Evolutionary conservation across 2,329 filamentous ascomycete species (phyloP), one percentile per base, ranked within the genome.

Genomic region (Diaporthe batatas): DNA sequence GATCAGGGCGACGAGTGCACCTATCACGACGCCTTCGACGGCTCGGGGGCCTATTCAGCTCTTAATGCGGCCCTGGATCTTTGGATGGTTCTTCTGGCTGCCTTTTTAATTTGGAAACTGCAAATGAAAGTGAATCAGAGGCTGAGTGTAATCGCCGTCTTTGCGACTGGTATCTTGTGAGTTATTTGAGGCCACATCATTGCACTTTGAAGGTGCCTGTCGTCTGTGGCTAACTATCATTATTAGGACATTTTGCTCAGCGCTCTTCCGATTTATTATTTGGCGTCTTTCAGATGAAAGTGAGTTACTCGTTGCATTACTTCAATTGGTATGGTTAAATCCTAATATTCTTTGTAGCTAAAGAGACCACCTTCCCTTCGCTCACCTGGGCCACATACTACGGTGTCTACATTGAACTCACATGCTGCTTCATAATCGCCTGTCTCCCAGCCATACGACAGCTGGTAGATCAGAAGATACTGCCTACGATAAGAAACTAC

Each of bases 61-160:
- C 49, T 73, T 10, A 71, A 71, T 6, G 72, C 72, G 6, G 72
- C 67, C 1, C 34, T 73, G 34, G 72, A 73, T 6, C 39, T 67
- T 11, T 73, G 72, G 72, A 62, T 73, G 25, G 72, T 73, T 12
- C 51, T 14, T 1, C 14, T 73, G 16, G 67, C 72, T 2, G 72
- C 72, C 5, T 59, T 59, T 7, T n/a, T 73, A n/a, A 62, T 73
- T 18, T 59, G 72, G 58, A 55, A 69, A 25, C n/a, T 73, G 53
- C 72, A 73, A 53, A 73, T 73, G 72, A 58, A 57, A 25, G 58
- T 44, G 12, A 49, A n/a, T 3, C 58, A 62, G n/a, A 71, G 12
- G 57, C 44, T 64, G 14, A 53, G 47, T 3, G 57, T 71, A 6
- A 64, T 71, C 14, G 69, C 69, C 16, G 49, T 71, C 1, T 71